phyloP scores from a whole-genome alignment of 2,329 filamentous ascomycete genomes.

The Apiospora malaysiana region DNA sequence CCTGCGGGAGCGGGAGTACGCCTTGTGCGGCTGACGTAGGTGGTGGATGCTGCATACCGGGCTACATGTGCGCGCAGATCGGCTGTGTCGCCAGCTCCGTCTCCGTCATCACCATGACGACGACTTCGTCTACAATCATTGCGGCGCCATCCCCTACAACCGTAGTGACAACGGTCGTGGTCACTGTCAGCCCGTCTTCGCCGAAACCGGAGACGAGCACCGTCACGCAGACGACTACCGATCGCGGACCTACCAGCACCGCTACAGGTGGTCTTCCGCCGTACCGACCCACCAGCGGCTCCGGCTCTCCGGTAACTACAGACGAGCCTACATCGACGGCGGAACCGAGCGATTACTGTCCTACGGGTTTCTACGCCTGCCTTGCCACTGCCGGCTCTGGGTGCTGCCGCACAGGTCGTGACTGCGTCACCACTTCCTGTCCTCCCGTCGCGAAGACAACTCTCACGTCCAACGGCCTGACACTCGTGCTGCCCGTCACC shows the following conservation, averaged over 20 bases:
- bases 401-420: constrained; percentile 86
- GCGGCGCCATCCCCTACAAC: constrained; percentile 41
- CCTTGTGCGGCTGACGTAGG: constrained; percentile 69
- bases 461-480: constrained; percentile 71
- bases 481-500: constrained; percentile 69
- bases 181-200: constrained; percentile 47
- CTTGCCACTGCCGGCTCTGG: constrained; percentile 80
- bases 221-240: constrained; percentile 41
- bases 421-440: constrained; percentile 84
- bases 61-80: constrained; percentile 70
- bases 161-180: constrained; percentile 43
- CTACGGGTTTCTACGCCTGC: constrained; percentile 91
- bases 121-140: constrained; percentile 45
- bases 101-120: constrained; percentile 45
- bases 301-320: constrained; percentile 37
- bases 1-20: constrained; percentile 66
- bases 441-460: constrained; percentile 65
- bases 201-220: constrained; percentile 38
- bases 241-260: constrained; percentile 30
- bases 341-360: constrained; percentile 62
- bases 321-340: constrained; percentile 36
- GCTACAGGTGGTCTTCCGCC: constrained; percentile 44
- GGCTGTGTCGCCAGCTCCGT: constrained; percentile 62
- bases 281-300: constrained; percentile 43
- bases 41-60: constrained; percentile 78